Conservation (phyloP, 805 yeast genomes). For the Wickerhamiella kazuoi region DNA sequence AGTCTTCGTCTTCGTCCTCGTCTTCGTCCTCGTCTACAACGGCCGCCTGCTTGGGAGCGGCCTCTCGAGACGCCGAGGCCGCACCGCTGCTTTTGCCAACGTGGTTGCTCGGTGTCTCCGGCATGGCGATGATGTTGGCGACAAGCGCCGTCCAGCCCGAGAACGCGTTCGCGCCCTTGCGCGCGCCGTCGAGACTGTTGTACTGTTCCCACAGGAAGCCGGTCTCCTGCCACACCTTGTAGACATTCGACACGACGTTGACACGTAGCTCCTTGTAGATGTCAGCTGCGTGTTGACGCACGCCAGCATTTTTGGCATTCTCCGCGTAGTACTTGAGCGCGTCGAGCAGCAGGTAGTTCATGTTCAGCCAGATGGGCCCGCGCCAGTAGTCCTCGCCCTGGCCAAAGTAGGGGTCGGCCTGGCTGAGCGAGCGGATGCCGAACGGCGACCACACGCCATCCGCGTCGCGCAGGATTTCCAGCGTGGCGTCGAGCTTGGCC, state of each 20-base stretch:
- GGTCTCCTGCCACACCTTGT: slow-evolving; percentile 48
- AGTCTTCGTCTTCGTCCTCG: not conserved
- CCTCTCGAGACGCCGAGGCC: not conserved
- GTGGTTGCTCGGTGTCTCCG: slow-evolving; percentile 22
- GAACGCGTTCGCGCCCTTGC: slow-evolving; percentile 74
- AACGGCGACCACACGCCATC: slow-evolving; percentile 56
- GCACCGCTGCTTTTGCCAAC: slow-evolving; percentile 11
- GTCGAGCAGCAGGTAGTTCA: slow-evolving; percentile 68
- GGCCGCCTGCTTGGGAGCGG: slow-evolving; percentile 14
- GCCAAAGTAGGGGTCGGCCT: slow-evolving; percentile 44
- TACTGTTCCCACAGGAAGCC: slow-evolving; percentile 90
- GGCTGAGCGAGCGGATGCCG: slow-evolving; percentile 72
- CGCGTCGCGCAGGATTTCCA: slow-evolving; percentile 48
- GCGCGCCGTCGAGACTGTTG: slow-evolving; percentile 54
- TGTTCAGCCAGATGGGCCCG: slow-evolving; percentile 83
- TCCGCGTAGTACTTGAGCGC: slow-evolving; percentile 39
- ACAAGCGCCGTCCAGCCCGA: slow-evolving; percentile 88
- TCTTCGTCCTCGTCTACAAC: slow-evolving; percentile 8
- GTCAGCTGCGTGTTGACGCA: slow-evolving; percentile 26
- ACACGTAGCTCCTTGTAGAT: slow-evolving; percentile 43
- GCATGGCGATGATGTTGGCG: slow-evolving; percentile 69
- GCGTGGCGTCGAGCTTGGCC: slow-evolving; percentile 31
- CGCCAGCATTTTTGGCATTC: slow-evolving; percentile 19
- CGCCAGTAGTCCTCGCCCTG: slow-evolving; percentile 90
- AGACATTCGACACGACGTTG: slow-evolving; percentile 53